phyloP scores from a whole-genome alignment of 177 flowering plant genomes.

The Telopea speciosissima region DNA sequence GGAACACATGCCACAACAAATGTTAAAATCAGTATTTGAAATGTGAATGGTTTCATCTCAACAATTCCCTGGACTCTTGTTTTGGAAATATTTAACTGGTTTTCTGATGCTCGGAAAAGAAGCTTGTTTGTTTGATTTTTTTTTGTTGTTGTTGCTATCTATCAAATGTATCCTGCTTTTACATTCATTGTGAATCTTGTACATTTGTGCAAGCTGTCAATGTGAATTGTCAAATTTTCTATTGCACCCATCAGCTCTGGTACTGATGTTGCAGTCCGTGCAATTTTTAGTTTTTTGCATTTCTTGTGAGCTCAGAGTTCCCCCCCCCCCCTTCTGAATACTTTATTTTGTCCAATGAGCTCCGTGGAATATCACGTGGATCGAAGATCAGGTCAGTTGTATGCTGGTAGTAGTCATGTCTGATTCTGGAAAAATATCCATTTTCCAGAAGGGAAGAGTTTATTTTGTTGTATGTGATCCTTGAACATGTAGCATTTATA shows the following conservation, averaged over 20 bases:
- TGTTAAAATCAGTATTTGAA: not conserved
- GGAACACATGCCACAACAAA: not conserved
- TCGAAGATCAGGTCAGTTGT: not conserved
- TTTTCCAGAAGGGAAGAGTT: not conserved
- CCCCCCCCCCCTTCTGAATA: not conserved
- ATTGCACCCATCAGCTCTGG: not conserved
- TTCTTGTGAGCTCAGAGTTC: not conserved
- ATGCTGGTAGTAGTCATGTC: not conserved
- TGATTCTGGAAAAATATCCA: not conserved
- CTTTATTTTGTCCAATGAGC: not conserved
- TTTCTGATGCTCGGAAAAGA: not conserved
- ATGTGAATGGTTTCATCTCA: not conserved
- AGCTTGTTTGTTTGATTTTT: not conserved
- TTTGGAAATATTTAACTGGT: not conserved
- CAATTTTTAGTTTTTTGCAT: not conserved
- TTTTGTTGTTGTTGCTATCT: not conserved
- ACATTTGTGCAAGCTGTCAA: not conserved
- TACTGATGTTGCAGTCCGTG: not conserved
- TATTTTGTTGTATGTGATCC: not conserved
- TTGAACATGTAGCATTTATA: no score
- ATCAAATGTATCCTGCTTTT: not conserved
- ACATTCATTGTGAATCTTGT: not conserved
- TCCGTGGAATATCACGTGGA: not conserved
- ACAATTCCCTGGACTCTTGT: not conserved
- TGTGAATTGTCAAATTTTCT: not conserved